These are phyloP conservation scores for Zychaea mexicana DNA, from an alignment of 371 early-diverging fungal species.

Conservation along the genomic window DNA sequence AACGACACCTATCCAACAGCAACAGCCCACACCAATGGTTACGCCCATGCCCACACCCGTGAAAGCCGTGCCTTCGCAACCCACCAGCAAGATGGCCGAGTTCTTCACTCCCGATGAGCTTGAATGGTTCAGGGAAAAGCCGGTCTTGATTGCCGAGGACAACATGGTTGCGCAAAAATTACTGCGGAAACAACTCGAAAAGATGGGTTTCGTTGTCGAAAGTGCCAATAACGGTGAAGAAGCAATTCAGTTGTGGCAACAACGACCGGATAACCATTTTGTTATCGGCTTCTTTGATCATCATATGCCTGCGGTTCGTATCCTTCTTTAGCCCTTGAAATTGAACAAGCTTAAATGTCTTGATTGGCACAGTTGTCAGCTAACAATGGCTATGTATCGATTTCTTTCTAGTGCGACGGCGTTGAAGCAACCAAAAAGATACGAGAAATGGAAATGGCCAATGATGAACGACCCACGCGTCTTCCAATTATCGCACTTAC, in stretches of 20 bases:
- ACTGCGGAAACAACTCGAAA: conserved; percentile 44
- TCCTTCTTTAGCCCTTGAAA: no score
- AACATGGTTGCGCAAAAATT: conserved; percentile 53
- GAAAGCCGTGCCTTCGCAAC: conserved; percentile 6
- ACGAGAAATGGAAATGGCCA: conserved; percentile 33
- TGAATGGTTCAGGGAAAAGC: conserved; percentile 31
- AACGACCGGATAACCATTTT: conserved; percentile 36
- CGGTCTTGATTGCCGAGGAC: conserved; percentile 53
- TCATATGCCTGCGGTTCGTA: no score
- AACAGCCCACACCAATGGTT: conserved; percentile 1
- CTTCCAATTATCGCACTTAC: conserved; percentile 64
- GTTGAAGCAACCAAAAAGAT: conserved; percentile 59
- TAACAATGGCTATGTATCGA: no score
- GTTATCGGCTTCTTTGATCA: conserved; percentile 53
- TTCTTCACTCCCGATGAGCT: conserved; percentile 39
- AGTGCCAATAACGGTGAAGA: conserved; percentile 54
- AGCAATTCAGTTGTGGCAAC: conserved; percentile 39
- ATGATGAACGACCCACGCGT: conserved; percentile 2
- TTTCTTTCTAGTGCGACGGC: conserved; percentile 58
- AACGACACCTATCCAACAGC: conserved; percentile 1
- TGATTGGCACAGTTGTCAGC: no score
- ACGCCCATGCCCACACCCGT: conserved; percentile 9
- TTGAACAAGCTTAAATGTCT: no score
- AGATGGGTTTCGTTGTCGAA: conserved; percentile 50
- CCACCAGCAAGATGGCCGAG: conserved; percentile 30